phyloP scores from a whole-genome alignment of 2,329 filamentous ascomycete species.

The Ploettnerulaceae sp. region DNA sequence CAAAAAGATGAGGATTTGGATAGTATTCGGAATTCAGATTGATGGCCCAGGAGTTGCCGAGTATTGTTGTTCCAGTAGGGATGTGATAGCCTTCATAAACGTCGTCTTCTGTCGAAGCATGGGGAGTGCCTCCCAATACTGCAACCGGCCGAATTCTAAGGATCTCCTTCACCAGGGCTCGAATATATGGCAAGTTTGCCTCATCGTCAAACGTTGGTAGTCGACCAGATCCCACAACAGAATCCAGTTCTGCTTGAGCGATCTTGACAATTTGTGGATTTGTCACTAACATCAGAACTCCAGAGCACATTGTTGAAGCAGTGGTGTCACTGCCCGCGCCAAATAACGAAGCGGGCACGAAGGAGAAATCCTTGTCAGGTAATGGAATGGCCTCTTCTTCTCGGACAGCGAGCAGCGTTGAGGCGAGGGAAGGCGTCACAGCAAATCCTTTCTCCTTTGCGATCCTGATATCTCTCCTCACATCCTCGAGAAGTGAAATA shows the following conservation, averaged over 20 bases:
- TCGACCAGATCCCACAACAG: neutral
- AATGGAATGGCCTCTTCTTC: constrained; percentile 26
- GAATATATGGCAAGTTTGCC: neutral
- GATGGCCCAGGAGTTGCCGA: constrained; percentile 40
- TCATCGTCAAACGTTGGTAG: neutral
- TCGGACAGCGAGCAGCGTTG: constrained; percentile 28
- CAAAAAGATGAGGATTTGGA: constrained; percentile 40
- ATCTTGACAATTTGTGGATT: constrained; percentile 37
- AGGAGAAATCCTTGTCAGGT: constrained; percentile 30
- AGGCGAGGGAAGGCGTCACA: constrained; percentile 31
- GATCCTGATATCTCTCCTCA: constrained; percentile 25
- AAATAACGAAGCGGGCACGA: constrained; percentile 34
- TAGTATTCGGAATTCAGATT: constrained; percentile 38
- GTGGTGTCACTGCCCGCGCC: constrained; percentile 39
- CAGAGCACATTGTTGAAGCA: constrained; percentile 31
- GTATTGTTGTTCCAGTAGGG: constrained; percentile 37
- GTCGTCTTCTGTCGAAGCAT: constrained; percentile 24
- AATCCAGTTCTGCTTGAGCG: neutral
- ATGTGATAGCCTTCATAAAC: constrained; percentile 37
- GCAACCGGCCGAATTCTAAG: neutral
- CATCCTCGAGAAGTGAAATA: constrained; percentile 31
- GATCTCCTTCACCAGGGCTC: neutral
- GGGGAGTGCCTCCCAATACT: neutral
- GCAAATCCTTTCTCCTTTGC: constrained; percentile 32
- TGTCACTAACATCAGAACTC: constrained; percentile 36